A percentile compares a stretch with the other conserved stretches of the same genome.
Evolutionary conservation across 306 rosid genomes (phyloP).

Genomic region (Crotalaria pallida): DNA sequence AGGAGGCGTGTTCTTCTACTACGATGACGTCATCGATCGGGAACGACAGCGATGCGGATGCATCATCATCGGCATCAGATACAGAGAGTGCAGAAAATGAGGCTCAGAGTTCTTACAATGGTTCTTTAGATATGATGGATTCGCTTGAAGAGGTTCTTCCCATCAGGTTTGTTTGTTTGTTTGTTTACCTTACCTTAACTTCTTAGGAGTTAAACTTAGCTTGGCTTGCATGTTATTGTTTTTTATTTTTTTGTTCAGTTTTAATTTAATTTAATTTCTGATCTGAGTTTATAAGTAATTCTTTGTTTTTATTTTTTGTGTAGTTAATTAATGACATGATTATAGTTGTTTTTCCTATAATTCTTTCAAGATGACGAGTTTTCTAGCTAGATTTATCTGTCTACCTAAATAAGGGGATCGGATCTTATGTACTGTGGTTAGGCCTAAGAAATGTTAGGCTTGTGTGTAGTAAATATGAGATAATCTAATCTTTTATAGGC

Average conservation of each 20-base stretch:
- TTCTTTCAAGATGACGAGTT: neutral
- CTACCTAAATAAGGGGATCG: neutral
- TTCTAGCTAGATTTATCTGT: neutral
- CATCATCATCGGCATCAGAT: slow-evolving; percentile 31
- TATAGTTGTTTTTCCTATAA: neutral
- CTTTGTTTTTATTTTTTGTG: neutral
- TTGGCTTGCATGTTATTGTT: neutral
- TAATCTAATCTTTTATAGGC: too few species aligned
- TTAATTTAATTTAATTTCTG: neutral
- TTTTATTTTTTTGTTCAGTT: neutral
- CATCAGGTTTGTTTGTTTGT: slow-evolving; percentile 49
- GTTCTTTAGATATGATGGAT: slow-evolving; percentile 60
- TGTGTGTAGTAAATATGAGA: too few species aligned
- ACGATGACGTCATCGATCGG: slow-evolving; percentile 68
- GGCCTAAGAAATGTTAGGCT: too few species aligned
- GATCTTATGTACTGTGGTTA: too few species aligned
- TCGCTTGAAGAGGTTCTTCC: slow-evolving; percentile 69
- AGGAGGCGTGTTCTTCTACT: slow-evolving; percentile 36
- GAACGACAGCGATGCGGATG: slow-evolving; percentile 64
- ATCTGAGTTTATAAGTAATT: neutral
- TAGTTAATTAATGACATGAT: too few species aligned
- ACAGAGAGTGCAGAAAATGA: slow-evolving; percentile 39
- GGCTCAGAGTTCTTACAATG: slow-evolving; percentile 61
- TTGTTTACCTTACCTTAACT: neutral
- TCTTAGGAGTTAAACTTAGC: too few species aligned